Evolutionary conservation across 129 eudicot species (phyloP).

Genomic region (Helianthus annuus): HanXRQr2.0-SUNRISE NC_035433.2:117801373-117801872

Average conservation of each 20-base stretch:
- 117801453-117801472: constrained; percentile 26
- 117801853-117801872: constrained; percentile 29
- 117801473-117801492: constrained; percentile 46
- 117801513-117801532: constrained; percentile 41
- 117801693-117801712: constrained; percentile 33
- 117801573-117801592: constrained; percentile 71
- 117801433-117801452: constrained; percentile 23
- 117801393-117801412: constrained; percentile 51
- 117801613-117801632: constrained; percentile 84
- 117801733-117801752: not conserved
- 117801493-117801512: constrained; percentile 44
- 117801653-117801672: constrained; percentile 47
- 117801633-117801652: constrained; percentile 61
- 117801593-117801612: constrained; percentile 64
- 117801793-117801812: constrained; percentile 27
- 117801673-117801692: constrained; percentile 92
- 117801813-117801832: constrained; percentile 9
- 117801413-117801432: constrained; percentile 32
- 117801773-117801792: constrained; percentile 1
- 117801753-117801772: constrained; percentile 1
- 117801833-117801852: not conserved
- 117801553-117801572: constrained; percentile 59
- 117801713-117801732: constrained; percentile 24
- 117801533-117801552: constrained; percentile 27
- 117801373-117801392: constrained; percentile 85